Conservation (phyloP, 192 early-diverging fungal genomes). For the Entomortierella chlamydospora region DNA sequence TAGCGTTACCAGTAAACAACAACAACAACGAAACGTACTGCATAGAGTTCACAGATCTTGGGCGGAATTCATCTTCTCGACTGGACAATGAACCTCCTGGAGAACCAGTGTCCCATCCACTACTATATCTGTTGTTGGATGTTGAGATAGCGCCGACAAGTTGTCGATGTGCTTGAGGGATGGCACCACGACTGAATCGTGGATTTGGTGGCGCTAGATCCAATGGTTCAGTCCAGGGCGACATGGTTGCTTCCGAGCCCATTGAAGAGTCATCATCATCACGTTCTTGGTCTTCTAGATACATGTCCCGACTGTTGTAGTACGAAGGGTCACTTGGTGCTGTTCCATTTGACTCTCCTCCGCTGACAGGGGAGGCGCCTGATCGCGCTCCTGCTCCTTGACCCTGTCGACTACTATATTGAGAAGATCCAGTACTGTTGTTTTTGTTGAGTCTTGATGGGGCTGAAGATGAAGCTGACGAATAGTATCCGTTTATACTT, state of each 20-base stretch:
- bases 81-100: constrained; percentile 43
- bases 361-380: background rate
- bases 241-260: constrained; percentile 31
- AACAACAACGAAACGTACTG: constrained; percentile 23
- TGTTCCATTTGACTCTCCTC: background rate
- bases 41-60: constrained; percentile 53
- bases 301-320: constrained; percentile 42
- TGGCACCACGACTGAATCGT: constrained; percentile 41
- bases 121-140: background rate
- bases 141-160: constrained; percentile 19
- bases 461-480: constrained; percentile 27
- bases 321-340: constrained; percentile 19
- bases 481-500: constrained; percentile 38
- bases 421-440: constrained; percentile 34
- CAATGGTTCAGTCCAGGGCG: constrained; percentile 28
- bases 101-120: constrained; percentile 42
- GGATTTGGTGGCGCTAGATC: constrained; percentile 51
- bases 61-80: constrained; percentile 26
- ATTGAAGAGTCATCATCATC: constrained; percentile 38
- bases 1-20: no score
- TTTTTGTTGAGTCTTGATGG: constrained; percentile 28
- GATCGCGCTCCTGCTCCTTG: background rate
- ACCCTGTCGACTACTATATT: constrained; percentile 18
- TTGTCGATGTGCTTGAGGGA: constrained; percentile 46
- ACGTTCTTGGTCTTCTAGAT: constrained; percentile 31